phyloP scores from a whole-genome alignment of 306 rosid genomes.

The Cucumis sativus region DNA sequence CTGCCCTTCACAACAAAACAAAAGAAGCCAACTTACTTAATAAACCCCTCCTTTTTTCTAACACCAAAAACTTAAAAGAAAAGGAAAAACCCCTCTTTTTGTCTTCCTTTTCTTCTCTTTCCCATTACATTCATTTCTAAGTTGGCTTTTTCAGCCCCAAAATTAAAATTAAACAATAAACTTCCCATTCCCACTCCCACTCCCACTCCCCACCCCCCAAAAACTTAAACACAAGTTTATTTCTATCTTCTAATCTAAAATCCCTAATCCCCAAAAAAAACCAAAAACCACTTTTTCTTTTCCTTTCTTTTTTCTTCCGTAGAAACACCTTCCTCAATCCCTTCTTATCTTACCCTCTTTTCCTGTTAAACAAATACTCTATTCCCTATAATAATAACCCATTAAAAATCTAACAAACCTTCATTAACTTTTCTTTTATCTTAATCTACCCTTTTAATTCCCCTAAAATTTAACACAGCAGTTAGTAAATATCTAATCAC shows the following conservation, averaged over 20 bases:
- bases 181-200: too few relatives aligned
- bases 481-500: neutral
- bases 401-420: neutral
- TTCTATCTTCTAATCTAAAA: neutral
- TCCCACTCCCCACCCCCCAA: neutral
- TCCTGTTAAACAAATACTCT: slow-evolving; percentile 5
- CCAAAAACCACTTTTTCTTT: neutral
- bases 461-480: neutral
- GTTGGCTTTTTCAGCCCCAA: slow-evolving; percentile 4
- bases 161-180: neutral
- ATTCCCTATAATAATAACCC: slow-evolving; percentile 3
- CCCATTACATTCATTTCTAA: neutral
- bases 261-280: neutral
- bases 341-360: neutral
- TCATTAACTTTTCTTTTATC: neutral
- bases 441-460: neutral
- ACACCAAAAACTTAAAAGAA: neutral
- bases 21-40: neutral
- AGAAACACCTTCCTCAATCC: neutral
- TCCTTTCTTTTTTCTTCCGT: neutral
- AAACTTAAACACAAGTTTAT: slow-evolving; percentile 1
- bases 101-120: neutral
- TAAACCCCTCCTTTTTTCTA: neutral
- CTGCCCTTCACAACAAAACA: neutral
- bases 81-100: neutral